Base-by-base conservation (phyloP, 2,329 filamentous ascomycete species). In the Hawksworthiomyces lignivorus region DNA sequence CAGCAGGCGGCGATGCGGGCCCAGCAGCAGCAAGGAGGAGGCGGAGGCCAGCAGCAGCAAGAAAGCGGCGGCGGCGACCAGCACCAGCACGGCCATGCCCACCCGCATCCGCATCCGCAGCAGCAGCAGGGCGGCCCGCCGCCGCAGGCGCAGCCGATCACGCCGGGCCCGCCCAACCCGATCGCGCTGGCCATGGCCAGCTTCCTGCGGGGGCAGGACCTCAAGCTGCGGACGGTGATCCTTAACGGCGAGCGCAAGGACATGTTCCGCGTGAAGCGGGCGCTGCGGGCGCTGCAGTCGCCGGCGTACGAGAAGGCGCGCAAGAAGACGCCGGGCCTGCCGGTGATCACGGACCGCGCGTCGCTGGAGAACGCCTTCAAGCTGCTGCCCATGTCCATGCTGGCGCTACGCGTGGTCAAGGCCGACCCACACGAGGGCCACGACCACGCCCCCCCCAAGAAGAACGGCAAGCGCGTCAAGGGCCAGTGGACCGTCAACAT, bases 231-330 rank as follows among this genome's bases (percentile, higher is more conserved):
- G 49, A 96, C 89, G 15, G 90, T 86, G 61, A 94, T 98, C 50
- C 76, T 97, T 51, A 89, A 96, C 52, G 92, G 92, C 55, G 89
- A 96, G 72, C 79, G 92, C 56, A 97, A 95, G 67, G 90, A 98
- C 52, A 94, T 98, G 86, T 97, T 98, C 65, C 84, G 83, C 73
- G 92, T 98, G 62, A 97, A 97, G 74, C 87, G 92, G 60, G 92
- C 92, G 30, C 82, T 98, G 48, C 85, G 92, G 54, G 88, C 86
- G 21, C 75, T 98, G 41, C 73, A 94, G 62, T 92, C 88, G 18
- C 84, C 87, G 37, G 88, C 84, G 30, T 98, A 98, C 67, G 76
- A 80, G 54, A 95, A 94, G 69, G 87, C 87, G 45, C 76, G 83
- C 57, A 83, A 83, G 61, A 94, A 94, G 78, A 92, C 95, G 66